Conservation (phyloP, 148 eudicot species). For the Spergularia bocconei region DNA sequence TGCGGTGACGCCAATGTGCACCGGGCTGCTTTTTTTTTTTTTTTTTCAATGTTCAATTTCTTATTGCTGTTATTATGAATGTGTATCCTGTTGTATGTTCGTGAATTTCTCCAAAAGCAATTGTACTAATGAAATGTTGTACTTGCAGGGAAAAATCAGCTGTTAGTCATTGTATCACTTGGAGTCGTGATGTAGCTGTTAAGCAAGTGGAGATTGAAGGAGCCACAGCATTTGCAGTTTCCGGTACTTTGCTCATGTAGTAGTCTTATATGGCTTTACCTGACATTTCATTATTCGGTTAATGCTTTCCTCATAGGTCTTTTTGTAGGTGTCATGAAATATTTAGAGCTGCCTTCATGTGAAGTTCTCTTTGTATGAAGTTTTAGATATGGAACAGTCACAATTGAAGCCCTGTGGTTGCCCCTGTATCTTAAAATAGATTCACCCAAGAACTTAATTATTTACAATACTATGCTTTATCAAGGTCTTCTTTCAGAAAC, state of each 20-base stretch:
- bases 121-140: background rate
- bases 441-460: background rate
- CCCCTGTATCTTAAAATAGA: background rate
- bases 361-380: background rate
- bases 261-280: background rate
- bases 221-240: constrained; percentile 74
- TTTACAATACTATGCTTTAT: background rate
- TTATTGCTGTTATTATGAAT: background rate
- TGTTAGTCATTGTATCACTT: constrained; percentile 78
- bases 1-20: background rate
- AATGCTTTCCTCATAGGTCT: too few relatives aligned
- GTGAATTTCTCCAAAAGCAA: background rate
- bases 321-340: background rate
- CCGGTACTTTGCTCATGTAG: constrained; percentile 38
- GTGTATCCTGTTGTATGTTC: background rate
- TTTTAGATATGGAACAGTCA: background rate
- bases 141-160: constrained; percentile 79
- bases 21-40: too few relatives aligned
- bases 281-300: background rate
- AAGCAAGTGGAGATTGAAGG: constrained; percentile 75
- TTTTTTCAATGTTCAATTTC: background rate
- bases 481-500: background rate
- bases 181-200: constrained; percentile 63
- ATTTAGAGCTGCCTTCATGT: background rate
- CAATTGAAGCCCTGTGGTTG: background rate